A percentile compares a stretch with the other conserved stretches of the same genome.
Conservation (phyloP, 257 asterid species). For the Primulina eburnea region DNA sequence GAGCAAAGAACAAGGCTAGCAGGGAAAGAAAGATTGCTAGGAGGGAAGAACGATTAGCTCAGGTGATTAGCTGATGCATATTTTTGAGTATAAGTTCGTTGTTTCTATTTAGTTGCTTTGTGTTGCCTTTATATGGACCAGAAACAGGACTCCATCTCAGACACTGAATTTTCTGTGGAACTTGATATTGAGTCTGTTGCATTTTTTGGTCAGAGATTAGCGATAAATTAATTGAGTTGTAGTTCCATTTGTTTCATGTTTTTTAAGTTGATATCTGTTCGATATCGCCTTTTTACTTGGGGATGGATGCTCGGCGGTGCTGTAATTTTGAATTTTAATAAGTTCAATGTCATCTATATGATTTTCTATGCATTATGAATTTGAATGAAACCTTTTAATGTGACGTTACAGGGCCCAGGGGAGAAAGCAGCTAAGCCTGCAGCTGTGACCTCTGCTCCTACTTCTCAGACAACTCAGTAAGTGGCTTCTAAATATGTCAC, state of each 20-base stretch:
- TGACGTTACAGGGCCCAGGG: slow-evolving; percentile 24
- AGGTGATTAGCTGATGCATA: slow-evolving; percentile 20
- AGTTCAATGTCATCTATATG: background rate
- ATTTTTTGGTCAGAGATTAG: background rate
- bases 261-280: background rate
- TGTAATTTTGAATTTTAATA: background rate
- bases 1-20: slow-evolving; percentile 41
- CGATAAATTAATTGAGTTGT: background rate
- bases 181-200: background rate
- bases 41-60: slow-evolving; percentile 35
- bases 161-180: background rate
- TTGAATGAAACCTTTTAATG: background rate
- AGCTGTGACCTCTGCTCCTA: background rate
- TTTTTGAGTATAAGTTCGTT: background rate
- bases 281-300: background rate
- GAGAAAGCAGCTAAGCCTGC: slow-evolving; percentile 15
- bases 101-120: background rate
- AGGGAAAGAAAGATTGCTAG: slow-evolving; percentile 32
- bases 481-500: slow-evolving; percentile 1
- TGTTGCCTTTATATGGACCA: background rate
- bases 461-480: slow-evolving; percentile 20
- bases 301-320: background rate
- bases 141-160: background rate
- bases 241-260: background rate
- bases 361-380: background rate